Base-by-base conservation (phyloP, 2,329 filamentous ascomycete species). In the Alternaria brassicicola region DNA sequence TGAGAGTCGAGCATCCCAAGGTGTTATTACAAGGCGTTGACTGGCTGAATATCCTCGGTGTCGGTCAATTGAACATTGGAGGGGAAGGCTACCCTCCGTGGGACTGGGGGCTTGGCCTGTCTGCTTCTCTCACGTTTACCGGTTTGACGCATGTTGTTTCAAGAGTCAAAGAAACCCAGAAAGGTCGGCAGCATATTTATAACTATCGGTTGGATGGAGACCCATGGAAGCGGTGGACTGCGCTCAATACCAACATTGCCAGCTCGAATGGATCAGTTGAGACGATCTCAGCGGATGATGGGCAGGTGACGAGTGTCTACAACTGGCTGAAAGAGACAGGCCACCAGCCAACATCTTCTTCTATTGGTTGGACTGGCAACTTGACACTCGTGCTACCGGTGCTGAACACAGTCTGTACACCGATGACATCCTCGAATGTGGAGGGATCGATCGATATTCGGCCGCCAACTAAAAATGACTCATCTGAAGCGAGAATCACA, bases 321-420 rank as follows among this genome's bases (percentile, higher is more conserved):
- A 1, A 49, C 9, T 58, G 55, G 55, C 42, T 58, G 12, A 21
- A 26, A 12, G 1, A 43, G 6, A 8, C n/a, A 6, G 19, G 31
- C 8, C 55, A 58, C 26, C 38, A 49, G 10, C 42, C 33, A 12
- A 43, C 50, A 5, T 25, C 30, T n/a, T 25, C 35, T 15, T 58
- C 55, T 4, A 49, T 39, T 19, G 50, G 43, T 10, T 58, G 54
- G 42, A 48, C 41, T 3, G 45, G 48, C 5, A 61, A 58, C 38
- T 13, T 52, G 10, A 50, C 48, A 5, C 42, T 52, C 9, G 12
- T 51, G 9, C 19, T 54, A 0, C 47, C 54, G 7, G 58, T 30
- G 1, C 10, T 56, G 23, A 58, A 58, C 30, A 53, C 58, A 13
- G 21, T 61, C 8, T 56, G 48, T 12, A 41, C 17, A 7, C 21